These are phyloP conservation scores for Murraya koenigii DNA, from an alignment of 345 rosid genomes.

Conservation along the genomic window DNA sequence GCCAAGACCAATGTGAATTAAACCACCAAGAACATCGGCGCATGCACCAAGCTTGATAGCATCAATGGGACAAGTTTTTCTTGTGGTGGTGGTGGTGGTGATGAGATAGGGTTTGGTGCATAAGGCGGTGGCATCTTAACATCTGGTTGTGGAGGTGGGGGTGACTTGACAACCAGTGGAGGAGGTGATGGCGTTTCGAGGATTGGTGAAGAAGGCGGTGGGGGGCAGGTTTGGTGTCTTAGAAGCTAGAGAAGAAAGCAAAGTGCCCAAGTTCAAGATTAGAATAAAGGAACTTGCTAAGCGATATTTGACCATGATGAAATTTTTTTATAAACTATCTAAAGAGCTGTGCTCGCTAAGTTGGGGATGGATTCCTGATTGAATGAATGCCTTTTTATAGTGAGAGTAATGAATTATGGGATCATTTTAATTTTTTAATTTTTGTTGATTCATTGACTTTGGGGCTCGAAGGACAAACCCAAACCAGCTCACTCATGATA, in stretches of 20 bases:
- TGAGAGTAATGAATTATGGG: no score
- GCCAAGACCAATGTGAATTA: slow-evolving; percentile 25
- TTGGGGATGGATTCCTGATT: background rate
- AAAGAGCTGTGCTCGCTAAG: background rate
- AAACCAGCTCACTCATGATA: no score
- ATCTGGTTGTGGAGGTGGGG: background rate
- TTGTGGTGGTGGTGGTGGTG: background rate
- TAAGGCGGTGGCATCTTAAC: slow-evolving; percentile 23
- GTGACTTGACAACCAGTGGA: slow-evolving; percentile 6
- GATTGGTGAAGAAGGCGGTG: background rate
- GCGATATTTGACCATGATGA: background rate
- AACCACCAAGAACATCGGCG: slow-evolving; percentile 81
- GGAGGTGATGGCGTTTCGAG: background rate
- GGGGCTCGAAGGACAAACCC: no score
- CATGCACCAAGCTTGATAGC: slow-evolving; percentile 53
- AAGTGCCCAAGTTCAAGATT: slow-evolving; percentile 25
- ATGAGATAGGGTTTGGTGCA: slow-evolving; percentile 10
- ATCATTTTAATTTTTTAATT: no score
- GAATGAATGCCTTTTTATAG: background rate
- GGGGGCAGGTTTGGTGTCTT: slow-evolving; percentile 29
- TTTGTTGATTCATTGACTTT: no score
- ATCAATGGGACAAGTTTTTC: slow-evolving; percentile 44
- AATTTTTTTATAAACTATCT: background rate
- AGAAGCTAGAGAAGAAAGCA: slow-evolving; percentile 38
- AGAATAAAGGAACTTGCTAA: slow-evolving; percentile 11